A percentile compares a stretch with the other conserved stretches of the same genome.
Evolutionary conservation across 495 filamentous ascomycete species (phyloP).

Genomic region (Neurospora africana): DNA sequence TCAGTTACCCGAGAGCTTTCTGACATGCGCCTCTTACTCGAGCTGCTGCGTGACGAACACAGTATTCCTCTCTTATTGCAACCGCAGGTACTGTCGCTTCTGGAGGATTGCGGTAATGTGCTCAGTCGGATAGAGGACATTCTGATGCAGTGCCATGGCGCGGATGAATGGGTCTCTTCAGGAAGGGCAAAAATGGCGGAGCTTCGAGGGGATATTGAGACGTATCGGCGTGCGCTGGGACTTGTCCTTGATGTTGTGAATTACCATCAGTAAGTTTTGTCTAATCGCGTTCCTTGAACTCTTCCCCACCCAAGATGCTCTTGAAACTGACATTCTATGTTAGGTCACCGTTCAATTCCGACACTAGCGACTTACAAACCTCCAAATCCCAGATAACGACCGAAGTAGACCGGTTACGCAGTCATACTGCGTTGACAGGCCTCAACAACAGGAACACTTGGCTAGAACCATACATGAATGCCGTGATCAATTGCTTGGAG

Average conservation of each 20-base stretch:
- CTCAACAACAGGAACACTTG: background rate
- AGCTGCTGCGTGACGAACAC: constrained; percentile 17
- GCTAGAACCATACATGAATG: constrained; percentile 9
- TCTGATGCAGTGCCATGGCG: constrained; percentile 8
- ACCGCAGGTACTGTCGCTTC: constrained; percentile 10
- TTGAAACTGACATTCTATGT: background rate
- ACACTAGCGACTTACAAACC: background rate
- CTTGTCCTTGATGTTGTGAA: constrained; percentile 16
- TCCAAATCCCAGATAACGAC: background rate
- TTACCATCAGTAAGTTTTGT: constrained; percentile 5
- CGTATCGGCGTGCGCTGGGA: constrained; percentile 11
- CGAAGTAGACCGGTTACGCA: constrained; percentile 9
- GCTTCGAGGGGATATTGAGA: constrained; percentile 7
- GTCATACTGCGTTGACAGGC: background rate
- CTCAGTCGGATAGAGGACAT: constrained; percentile 12
- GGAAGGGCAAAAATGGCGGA: constrained; percentile 7
- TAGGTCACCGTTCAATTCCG: background rate
- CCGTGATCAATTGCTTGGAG: constrained; percentile 6
- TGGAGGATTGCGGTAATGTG: constrained; percentile 12
- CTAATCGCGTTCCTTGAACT: background rate
- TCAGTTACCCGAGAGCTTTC: constrained; percentile 20
- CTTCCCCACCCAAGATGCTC: background rate
- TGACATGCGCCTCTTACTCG: constrained; percentile 20
- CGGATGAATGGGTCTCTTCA: constrained; percentile 9
- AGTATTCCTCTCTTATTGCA: constrained; percentile 12